Conservation (phyloP, 192 early-diverging fungal species). For the Chytriomyces sp. region DNA sequence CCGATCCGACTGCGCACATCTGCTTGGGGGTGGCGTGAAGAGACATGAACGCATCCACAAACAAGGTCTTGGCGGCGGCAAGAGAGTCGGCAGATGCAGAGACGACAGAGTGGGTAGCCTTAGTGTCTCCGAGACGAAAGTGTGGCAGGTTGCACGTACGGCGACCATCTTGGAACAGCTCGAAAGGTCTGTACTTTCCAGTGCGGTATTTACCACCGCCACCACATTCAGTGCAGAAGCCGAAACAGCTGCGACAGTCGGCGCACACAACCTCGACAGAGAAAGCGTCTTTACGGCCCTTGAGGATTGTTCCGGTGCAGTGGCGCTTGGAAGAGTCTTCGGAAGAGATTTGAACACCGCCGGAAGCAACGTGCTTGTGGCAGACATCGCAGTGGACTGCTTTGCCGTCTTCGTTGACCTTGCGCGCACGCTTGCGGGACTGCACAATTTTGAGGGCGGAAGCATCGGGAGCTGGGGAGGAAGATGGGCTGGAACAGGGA, state of each 20-base stretch:
- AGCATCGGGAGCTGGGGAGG: not conserved
- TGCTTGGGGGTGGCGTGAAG: constrained; percentile 19
- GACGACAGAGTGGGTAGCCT: constrained; percentile 23
- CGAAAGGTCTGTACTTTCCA: constrained; percentile 55
- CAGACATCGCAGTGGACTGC: constrained; percentile 37
- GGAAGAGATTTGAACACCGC: constrained; percentile 26
- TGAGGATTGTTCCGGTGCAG: not conserved
- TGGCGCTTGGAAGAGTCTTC: not conserved
- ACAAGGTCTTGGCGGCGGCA: constrained; percentile 16
- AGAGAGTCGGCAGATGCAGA: not conserved
- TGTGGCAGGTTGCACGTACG: constrained; percentile 48
- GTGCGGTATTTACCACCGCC: constrained; percentile 55
- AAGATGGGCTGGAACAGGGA: not conserved
- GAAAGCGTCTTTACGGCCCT: constrained; percentile 11
- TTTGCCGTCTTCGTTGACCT: constrained; percentile 26
- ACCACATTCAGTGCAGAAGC: constrained; percentile 51
- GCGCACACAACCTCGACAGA: constrained; percentile 48
- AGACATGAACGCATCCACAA: constrained; percentile 29
- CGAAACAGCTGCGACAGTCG: constrained; percentile 32
- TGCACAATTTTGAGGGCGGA: constrained; percentile 19
- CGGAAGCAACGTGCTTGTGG: constrained; percentile 22
- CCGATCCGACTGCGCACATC: constrained; percentile 2
- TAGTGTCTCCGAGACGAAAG: constrained; percentile 45
- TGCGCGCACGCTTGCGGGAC: constrained; percentile 39
- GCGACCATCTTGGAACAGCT: constrained; percentile 45